Conservation (phyloP, 192 early-diverging fungal species). For the Coemansia reversa region DNA sequence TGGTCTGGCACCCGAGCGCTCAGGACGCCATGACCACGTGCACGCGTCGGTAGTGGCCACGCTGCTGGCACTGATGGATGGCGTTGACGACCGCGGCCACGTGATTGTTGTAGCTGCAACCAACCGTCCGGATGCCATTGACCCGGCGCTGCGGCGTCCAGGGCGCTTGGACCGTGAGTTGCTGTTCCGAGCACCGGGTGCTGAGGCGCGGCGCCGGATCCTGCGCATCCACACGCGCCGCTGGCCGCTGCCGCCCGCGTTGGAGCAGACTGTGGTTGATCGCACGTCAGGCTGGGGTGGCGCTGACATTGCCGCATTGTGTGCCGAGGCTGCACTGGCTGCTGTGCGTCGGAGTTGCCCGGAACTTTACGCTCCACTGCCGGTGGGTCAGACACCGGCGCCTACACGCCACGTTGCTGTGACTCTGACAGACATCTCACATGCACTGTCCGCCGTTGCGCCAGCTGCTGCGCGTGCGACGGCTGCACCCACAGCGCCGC, state of each 20-base stretch:
- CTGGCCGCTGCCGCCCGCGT: constrained; percentile 60
- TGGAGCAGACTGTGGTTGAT: constrained; percentile 50
- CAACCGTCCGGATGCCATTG: constrained; percentile 95
- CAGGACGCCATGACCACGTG: constrained; percentile 68
- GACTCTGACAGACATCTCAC: constrained; percentile 58
- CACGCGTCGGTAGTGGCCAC: constrained; percentile 91
- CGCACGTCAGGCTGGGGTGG: constrained; percentile 95
- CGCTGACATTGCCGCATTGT: constrained; percentile 87
- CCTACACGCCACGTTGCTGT: constrained; percentile 59
- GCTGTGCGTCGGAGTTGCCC: constrained; percentile 56
- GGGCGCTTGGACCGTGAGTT: constrained; percentile 92
- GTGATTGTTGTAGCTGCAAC: constrained; percentile 97
- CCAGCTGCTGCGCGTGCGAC: constrained; percentile 7
- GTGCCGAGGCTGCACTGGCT: constrained; percentile 73
- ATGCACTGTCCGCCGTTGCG: constrained; percentile 28
- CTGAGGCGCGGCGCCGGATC: constrained; percentile 70
- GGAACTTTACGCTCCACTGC: constrained; percentile 58
- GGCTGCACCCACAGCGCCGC: constrained; percentile 2
- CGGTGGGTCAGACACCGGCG: constrained; percentile 30
- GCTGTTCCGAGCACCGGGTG: constrained; percentile 84
- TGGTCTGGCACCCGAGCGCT: constrained; percentile 82
- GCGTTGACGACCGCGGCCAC: constrained; percentile 89
- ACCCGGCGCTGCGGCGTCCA: constrained; percentile 85
- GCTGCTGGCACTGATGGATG: constrained; percentile 88
- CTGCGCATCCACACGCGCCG: constrained; percentile 66